Evolutionary conservation across 2,329 filamentous ascomycete species (phyloP).

Genomic region (Aspergillus persii): DNA sequence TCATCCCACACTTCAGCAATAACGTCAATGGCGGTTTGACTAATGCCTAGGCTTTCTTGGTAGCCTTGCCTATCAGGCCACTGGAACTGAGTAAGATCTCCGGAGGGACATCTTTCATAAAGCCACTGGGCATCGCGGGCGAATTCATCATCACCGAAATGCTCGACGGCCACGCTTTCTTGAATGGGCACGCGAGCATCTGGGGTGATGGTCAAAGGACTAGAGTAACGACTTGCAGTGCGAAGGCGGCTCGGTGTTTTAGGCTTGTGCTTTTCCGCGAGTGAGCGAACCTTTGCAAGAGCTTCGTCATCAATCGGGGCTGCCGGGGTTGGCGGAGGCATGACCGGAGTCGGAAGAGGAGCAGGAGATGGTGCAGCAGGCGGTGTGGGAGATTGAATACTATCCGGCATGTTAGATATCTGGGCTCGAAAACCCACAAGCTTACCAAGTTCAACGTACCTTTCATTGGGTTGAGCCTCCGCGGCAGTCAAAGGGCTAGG

Average conservation of each 20-base stretch:
- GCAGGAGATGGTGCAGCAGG: conserved; percentile 13
- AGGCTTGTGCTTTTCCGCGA: conserved; percentile 43
- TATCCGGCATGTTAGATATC: conserved; percentile 3
- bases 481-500: background rate
- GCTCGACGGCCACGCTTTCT: conserved; percentile 4
- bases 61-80: conserved; percentile 21
- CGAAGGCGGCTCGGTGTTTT: conserved; percentile 44
- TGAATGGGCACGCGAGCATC: conserved; percentile 4
- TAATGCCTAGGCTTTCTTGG: conserved; percentile 16
- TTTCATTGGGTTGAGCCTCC: conserved; percentile 11
- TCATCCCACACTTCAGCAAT: conserved; percentile 17
- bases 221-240: conserved; percentile 30
- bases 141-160: conserved; percentile 25
- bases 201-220: conserved; percentile 19
- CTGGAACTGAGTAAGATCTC: conserved; percentile 20
- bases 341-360: conserved; percentile 11
- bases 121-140: conserved; percentile 28
- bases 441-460: conserved; percentile 6
- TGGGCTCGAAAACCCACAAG: background rate
- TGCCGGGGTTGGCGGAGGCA: conserved; percentile 21
- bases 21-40: conserved; percentile 10
- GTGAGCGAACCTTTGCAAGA: conserved; percentile 36
- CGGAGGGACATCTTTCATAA: conserved; percentile 24
- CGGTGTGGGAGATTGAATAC: background rate
- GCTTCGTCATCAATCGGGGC: conserved; percentile 25